Conservation (phyloP, 2,329 filamentous ascomycete species). For the Verticillium nubilum region DNA sequence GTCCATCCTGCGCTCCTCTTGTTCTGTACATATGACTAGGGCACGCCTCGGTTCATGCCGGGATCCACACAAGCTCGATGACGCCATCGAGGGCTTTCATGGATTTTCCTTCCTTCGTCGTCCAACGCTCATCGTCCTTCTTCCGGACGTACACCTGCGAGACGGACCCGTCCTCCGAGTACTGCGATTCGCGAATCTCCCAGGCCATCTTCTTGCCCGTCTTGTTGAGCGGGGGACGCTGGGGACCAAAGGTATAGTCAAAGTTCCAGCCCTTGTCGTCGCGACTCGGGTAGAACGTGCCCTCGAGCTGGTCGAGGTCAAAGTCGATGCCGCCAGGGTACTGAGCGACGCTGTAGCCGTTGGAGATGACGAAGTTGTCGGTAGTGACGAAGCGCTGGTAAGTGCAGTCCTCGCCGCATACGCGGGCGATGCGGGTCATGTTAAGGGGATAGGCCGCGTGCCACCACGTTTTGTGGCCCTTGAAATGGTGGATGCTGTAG, state of each 20-base stretch:
- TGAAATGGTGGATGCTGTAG: slow-evolving; percentile 32
- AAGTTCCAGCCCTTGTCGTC: slow-evolving; percentile 25
- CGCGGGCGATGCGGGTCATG: slow-evolving; percentile 30
- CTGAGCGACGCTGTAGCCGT: slow-evolving; percentile 32
- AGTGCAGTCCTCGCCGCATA: slow-evolving; percentile 39
- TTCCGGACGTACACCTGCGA: slow-evolving; percentile 6
- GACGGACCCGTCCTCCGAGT: slow-evolving; percentile 2
- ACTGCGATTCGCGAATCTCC: slow-evolving; percentile 8
- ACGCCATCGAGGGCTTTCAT: slow-evolving; percentile 5
- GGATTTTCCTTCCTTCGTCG: neutral
- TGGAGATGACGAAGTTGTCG: slow-evolving; percentile 40
- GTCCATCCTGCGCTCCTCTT: too few species aligned
- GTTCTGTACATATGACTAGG: neutral
- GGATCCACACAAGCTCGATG: slow-evolving; percentile 7
- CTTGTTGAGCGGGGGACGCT: slow-evolving; percentile 18
- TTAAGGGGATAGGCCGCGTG: slow-evolving; percentile 24
- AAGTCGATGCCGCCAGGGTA: neutral
- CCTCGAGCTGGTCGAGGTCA: slow-evolving; percentile 13
- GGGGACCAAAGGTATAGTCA: slow-evolving; percentile 23
- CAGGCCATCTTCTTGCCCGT: slow-evolving; percentile 26
- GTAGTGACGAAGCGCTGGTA: slow-evolving; percentile 38
- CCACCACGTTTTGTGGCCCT: slow-evolving; percentile 15
- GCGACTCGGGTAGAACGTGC: slow-evolving; percentile 21
- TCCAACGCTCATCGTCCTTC: slow-evolving; percentile 5
- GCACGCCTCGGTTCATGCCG: neutral